Conservation (phyloP, 208 protist species). For the Acanthamoeba lenticulata region DNA sequence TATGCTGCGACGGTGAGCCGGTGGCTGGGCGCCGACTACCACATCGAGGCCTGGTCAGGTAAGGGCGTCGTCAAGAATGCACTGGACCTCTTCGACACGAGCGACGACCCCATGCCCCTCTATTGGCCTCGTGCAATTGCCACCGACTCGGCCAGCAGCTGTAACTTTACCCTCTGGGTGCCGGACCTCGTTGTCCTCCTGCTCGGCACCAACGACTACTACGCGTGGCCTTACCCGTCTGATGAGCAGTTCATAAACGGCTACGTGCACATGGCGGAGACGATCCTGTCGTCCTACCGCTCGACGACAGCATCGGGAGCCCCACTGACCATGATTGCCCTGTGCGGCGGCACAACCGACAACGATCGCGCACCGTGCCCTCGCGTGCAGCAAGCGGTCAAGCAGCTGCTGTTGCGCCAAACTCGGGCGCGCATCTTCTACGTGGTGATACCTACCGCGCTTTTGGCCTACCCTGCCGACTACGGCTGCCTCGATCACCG, state of each 20-base stretch:
- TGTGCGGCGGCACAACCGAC: slow-evolving; percentile 43
- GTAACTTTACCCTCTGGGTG: slow-evolving; percentile 34
- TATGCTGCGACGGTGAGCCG: slow-evolving; percentile 21
- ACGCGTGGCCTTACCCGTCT: slow-evolving; percentile 25
- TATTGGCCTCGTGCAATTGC: slow-evolving; percentile 68
- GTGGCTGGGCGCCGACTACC: slow-evolving; percentile 35
- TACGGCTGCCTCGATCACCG: slow-evolving; percentile 63
- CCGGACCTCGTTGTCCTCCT: slow-evolving; percentile 49
- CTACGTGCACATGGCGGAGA: not conserved
- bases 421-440: not conserved
- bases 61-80: slow-evolving; percentile 68
- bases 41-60: slow-evolving; percentile 60
- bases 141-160: not conserved
- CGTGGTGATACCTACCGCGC: slow-evolving; percentile 57
- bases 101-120: slow-evolving; percentile 56
- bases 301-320: not conserved
- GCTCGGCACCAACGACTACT: slow-evolving; percentile 57
- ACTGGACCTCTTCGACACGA: not conserved
- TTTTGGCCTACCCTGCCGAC: slow-evolving; percentile 10
- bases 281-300: not conserved
- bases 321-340: slow-evolving; percentile 1
- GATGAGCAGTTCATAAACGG: not conserved
- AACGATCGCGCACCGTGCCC: slow-evolving; percentile 33
- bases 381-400: not conserved
- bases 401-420: not conserved